Conservation (phyloP, 345 rosid genomes). For the Clausena lansium region DNA sequence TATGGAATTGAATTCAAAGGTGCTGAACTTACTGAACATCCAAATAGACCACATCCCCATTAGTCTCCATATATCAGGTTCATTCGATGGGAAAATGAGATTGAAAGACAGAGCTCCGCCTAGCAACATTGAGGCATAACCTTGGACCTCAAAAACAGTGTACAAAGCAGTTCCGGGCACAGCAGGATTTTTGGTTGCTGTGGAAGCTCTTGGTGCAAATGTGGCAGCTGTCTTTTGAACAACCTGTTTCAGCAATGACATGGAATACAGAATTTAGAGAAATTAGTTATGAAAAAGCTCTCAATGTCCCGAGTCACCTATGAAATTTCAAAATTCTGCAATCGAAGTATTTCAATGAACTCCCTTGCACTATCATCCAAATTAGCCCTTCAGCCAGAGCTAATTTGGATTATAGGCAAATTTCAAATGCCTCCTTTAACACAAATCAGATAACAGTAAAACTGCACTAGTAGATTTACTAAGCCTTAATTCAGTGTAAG, state of each 20-base stretch:
- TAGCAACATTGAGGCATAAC: conserved; percentile 63
- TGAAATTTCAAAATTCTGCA: neutral
- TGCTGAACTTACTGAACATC: conserved; percentile 84
- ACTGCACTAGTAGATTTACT: neutral
- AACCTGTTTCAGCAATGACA: conserved; percentile 40
- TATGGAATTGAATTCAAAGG: neutral
- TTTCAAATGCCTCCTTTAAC: neutral
- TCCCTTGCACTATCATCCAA: neutral
- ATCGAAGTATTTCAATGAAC: neutral
- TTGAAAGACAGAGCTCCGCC: conserved; percentile 92
- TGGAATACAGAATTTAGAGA: neutral
- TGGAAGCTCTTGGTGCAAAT: conserved; percentile 94
- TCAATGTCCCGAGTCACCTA: neutral
- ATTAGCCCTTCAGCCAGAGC: neutral
- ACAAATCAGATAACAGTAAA: neutral
- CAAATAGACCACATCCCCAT: conserved; percentile 99
- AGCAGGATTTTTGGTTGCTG: conserved; percentile 86
- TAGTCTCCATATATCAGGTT: conserved; percentile 92
- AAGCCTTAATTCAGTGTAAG: neutral
- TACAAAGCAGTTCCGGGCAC: conserved; percentile 81
- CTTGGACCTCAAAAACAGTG: conserved; percentile 90
- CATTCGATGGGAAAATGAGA: conserved; percentile 78
- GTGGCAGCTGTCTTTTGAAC: conserved; percentile 93
- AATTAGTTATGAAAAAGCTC: neutral
- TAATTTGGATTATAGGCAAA: too few relatives aligned